A percentile compares a stretch with the other conserved stretches of the same genome.
Conservation (phyloP, 1,139 yeast genomes). For the Geotrichum histeridarum region DNA sequence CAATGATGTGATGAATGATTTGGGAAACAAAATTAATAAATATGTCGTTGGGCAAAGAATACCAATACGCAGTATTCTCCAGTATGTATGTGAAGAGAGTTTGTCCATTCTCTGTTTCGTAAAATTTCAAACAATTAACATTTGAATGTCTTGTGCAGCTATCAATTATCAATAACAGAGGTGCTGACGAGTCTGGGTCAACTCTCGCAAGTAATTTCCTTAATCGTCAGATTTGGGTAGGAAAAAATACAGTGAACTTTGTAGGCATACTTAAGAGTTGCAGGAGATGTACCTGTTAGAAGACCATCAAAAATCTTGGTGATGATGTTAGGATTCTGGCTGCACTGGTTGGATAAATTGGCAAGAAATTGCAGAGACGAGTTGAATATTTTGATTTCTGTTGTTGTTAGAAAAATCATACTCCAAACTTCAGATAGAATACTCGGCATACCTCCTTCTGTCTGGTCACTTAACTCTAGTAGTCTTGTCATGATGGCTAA, state of each 20-base stretch:
- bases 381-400: constrained; percentile 18
- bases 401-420: background rate
- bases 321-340: background rate
- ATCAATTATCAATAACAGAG: constrained; percentile 14
- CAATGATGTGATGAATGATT: constrained; percentile 18
- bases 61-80: constrained; percentile 24
- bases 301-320: constrained; percentile 13
- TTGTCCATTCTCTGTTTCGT: constrained; percentile 18
- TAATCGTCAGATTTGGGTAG: background rate
- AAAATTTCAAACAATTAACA: constrained; percentile 15
- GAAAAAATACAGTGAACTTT: background rate
- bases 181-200: constrained; percentile 11
- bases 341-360: constrained; percentile 20
- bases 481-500: constrained; percentile 1
- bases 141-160: constrained; percentile 6
- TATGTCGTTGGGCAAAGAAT: constrained; percentile 19
- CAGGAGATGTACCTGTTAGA: background rate
- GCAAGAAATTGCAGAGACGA: constrained; percentile 24
- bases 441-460: constrained; percentile 7
- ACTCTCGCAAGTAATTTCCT: background rate
- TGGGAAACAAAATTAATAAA: constrained; percentile 17
- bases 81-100: constrained; percentile 21
- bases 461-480: background rate
- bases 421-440: background rate
- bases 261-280: background rate